Conservation (phyloP, 192 early-diverging fungal species). For the Polychytrium aggregatum region DNA sequence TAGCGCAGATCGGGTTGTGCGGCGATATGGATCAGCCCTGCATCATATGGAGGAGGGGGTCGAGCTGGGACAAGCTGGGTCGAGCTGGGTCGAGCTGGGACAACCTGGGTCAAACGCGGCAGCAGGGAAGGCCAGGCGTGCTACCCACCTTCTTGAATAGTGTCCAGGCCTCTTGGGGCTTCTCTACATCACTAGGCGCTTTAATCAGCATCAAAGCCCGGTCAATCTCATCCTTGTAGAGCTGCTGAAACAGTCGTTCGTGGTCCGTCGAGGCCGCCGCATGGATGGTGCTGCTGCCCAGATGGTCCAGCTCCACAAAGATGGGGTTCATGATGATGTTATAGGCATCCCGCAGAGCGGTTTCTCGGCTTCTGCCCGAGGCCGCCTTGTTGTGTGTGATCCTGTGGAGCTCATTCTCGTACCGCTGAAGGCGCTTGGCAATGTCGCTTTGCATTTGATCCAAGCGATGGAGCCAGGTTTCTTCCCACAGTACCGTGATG, state of each 20-base stretch:
- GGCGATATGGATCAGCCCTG: too few relatives aligned
- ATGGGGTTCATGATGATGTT: conserved; percentile 46
- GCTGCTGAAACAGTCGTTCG: conserved; percentile 55
- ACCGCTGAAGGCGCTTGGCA: conserved; percentile 34
- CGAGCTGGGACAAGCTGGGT: too few relatives aligned
- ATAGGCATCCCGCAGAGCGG: conserved; percentile 39
- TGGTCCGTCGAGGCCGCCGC: conserved; percentile 35
- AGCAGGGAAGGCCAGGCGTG: too few relatives aligned
- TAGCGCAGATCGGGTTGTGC: too few relatives aligned
- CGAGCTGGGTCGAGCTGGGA: too few relatives aligned
- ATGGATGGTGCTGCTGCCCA: conserved; percentile 31
- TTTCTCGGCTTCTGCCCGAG: conserved; percentile 22
- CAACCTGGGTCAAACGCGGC: too few relatives aligned
- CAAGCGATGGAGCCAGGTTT: conserved; percentile 64
- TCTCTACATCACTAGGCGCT: conserved; percentile 25
- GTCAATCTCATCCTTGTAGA: conserved; percentile 41
- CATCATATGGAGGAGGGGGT: too few relatives aligned
- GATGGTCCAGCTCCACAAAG: conserved; percentile 36
- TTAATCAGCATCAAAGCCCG: conserved; percentile 35
- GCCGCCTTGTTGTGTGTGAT: conserved; percentile 31
- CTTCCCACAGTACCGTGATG: conserved; percentile 73
- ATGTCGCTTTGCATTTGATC: conserved; percentile 43
- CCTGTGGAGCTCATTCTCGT: conserved; percentile 43
- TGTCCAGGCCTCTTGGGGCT: conserved; percentile 41
- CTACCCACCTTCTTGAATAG: conserved; percentile 53